Conservation (phyloP, 495 filamentous ascomycete species). For the Sphaerosporella brunnea region DNA sequence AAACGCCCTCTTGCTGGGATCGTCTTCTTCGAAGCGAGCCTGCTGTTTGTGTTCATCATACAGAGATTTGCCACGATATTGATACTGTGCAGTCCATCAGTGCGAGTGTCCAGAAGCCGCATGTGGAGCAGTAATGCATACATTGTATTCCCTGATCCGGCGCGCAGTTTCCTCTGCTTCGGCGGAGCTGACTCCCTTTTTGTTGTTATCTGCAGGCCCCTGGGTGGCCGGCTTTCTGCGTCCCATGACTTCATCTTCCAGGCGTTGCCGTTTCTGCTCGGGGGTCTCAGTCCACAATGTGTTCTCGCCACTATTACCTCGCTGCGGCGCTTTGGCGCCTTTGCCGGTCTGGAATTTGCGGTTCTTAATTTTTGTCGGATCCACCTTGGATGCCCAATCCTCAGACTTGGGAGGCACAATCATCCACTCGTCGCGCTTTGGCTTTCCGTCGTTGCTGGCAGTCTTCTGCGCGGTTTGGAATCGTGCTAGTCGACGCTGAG, state of each 20-base stretch:
- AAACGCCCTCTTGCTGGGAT: slow-evolving; percentile 76
- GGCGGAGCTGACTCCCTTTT: slow-evolving; percentile 23
- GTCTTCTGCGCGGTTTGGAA: slow-evolving; percentile 15
- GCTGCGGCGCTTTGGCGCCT: slow-evolving; percentile 33
- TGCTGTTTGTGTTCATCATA: slow-evolving; percentile 42
- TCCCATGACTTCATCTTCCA: slow-evolving; percentile 77
- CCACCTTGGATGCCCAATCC: slow-evolving; percentile 47
- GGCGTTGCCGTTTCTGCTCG: slow-evolving; percentile 61
- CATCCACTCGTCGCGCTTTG: slow-evolving; percentile 84
- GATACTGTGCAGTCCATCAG: slow-evolving; percentile 30
- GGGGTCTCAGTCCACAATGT: slow-evolving; percentile 84
- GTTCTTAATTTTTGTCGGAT: slow-evolving; percentile 66
- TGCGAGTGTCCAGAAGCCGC: neutral
- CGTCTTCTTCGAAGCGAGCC: slow-evolving; percentile 49
- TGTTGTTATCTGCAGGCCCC: slow-evolving; percentile 17
- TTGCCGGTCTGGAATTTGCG: slow-evolving; percentile 73
- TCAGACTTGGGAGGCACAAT: slow-evolving; percentile 54
- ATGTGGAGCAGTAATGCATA: slow-evolving; percentile 16
- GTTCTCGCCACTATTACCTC: slow-evolving; percentile 31
- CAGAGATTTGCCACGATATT: slow-evolving; percentile 43
- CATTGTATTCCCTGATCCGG: slow-evolving; percentile 43
- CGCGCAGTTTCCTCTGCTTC: slow-evolving; percentile 35
- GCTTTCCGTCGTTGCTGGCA: slow-evolving; percentile 23
- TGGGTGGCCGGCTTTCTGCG: slow-evolving; percentile 32
- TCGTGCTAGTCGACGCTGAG: slow-evolving; percentile 22